Evolutionary conservation across 768 basidiomycete species (phyloP), one percentile per base, ranked within the genome.

Genomic region (Lactifluus pinguis): DNA sequence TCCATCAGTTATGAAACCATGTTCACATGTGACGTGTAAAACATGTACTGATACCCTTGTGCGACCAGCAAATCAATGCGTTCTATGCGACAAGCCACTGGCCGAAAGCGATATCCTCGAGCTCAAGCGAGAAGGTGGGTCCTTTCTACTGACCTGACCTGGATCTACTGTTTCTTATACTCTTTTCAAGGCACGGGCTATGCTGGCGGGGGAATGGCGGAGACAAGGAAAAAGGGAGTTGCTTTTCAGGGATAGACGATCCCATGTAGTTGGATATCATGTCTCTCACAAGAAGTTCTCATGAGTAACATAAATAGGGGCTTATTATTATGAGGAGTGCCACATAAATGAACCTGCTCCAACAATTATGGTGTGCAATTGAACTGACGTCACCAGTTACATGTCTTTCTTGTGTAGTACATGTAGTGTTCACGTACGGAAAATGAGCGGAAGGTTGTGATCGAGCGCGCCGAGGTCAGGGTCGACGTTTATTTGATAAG

Each of bases 201-300:
- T 69, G 93, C 95, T 8, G 89, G 90, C 55, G 94, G 95, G n/a
- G 95, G 95, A 6, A 73, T 92, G 65, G 92, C 93, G n/a, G 92
- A 95, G 74, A 87, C 89, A 0, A 85, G 82, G 41, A 87, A 82
- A 70, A 77, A 76, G 32, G 92, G 92, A 2, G 74, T 92, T 13
- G 87, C 92, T 0, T 95, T 98, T 76, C 92, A 95, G 69, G 92
- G 90, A 47, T n/a, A n/a, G n/a, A n/a, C n/a, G n/a, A n/a, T n/a
- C n/a, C n/a, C n/a, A n/a, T n/a, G n/a, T n/a, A n/a, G n/a, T n/a
- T n/a, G n/a, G n/a, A n/a, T n/a, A n/a, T n/a, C n/a, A n/a, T n/a
- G n/a, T n/a, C n/a, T n/a, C n/a, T n/a, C n/a, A n/a, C n/a, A n/a
- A n/a, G n/a, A n/a, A n/a, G n/a, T n/a, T n/a, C n/a, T n/a, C n/a